Evolutionary conservation across 1,284 basidiomycete genomes (phyloP), one percentile per base, ranked within the genome.

Genomic region (Cutaneotrichosporon sp.): DNA sequence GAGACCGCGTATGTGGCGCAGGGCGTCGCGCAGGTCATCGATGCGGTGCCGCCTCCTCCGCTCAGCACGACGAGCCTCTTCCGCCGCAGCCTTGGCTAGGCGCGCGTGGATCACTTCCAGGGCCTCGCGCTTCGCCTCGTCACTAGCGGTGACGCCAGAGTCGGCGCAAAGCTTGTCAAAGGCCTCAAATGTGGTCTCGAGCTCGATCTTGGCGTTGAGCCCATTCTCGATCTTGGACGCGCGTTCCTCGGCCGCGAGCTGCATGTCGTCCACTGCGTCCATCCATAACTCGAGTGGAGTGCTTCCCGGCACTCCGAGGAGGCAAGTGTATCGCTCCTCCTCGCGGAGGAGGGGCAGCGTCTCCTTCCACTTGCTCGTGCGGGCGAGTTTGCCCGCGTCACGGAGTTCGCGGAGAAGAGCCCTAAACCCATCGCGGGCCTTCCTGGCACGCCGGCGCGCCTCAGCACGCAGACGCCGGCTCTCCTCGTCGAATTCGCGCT

Each of bases 241-340:
- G 71, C 90, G 90, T 30, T 84, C 84, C 68, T 96, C 93, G 13
- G 97, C 85, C 69, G 88, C 86, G 72, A 92, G 89, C 72, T 93
- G 92, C 4, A 97, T 84, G 47, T 85, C 85, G 79, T 99, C 96
- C 49, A 97, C 89, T 5, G 86, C 78, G 77, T 99, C 96, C 91
- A 92, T 97, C 81, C 97, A 99, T 11, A 99, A 85, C 70, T 99
- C 96, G 49, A 99, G 84, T 1, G 96, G 93, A 68, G 90, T 92
- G 2, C 92, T 96, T 16, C 97, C 97, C 5, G 92, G 90, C 73
- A 90, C 90, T 1, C 94, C 95, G 7, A 97, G 86, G 76, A 97
- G 86, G 65, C 86, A 84, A 36, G 88, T 82, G 80, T 97, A 97
- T n/a, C 92, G 87, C 52, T 85, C 83, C 72, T 97, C 92, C 36